Base-by-base conservation (phyloP, 2,329 filamentous ascomycete genomes). In the Colletotrichum tropicicola region DNA sequence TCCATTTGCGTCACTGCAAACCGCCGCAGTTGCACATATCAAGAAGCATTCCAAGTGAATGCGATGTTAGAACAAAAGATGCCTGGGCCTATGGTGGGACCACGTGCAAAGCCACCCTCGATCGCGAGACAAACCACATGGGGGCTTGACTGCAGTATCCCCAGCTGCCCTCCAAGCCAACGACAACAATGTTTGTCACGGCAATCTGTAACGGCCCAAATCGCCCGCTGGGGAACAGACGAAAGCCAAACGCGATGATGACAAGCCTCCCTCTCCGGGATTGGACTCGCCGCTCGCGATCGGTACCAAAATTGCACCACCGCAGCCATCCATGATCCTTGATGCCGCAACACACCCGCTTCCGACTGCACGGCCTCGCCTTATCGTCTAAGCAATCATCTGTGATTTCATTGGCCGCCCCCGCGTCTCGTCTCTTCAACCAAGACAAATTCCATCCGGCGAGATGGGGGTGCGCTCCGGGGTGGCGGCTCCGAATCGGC, bases 301-400 rank as follows among this genome's bases (percentile, higher is more conserved):
- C 52, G 30, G 25, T 53, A 9, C 56, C 65, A 65, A 60, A 65
- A 65, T 58, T 35, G 55, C 61, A 65, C 19, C 65, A 61, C 47
- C 51, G 32, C 28, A 17, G 30, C 35, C 27, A 54, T 43, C 59
- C 19, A 32, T 55, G 39, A 44, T 55, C 52, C 52, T n/a, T n/a
- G n/a, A n/a, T n/a, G n/a, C n/a, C n/a, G n/a, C n/a, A n/a, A n/a
- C n/a, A n/a, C n/a, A n/a, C n/a, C n/a, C n/a, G n/a, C n/a, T n/a
- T n/a, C n/a, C n/a, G n/a, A n/a, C n/a, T n/a, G n/a, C n/a, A n/a
- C n/a, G n/a, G n/a, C n/a, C n/a, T n/a, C n/a, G n/a, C n/a, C n/a
- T 47, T 35, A 35, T 35, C 30, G 15, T 35, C 30, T 35, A 9
- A 35, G 32, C 41, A 13, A 13, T 9, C 1, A 21, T 32, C 30